phyloP scores from a whole-genome alignment of 2,329 filamentous ascomycete genomes.

The Fusarium duplospermum region DNA sequence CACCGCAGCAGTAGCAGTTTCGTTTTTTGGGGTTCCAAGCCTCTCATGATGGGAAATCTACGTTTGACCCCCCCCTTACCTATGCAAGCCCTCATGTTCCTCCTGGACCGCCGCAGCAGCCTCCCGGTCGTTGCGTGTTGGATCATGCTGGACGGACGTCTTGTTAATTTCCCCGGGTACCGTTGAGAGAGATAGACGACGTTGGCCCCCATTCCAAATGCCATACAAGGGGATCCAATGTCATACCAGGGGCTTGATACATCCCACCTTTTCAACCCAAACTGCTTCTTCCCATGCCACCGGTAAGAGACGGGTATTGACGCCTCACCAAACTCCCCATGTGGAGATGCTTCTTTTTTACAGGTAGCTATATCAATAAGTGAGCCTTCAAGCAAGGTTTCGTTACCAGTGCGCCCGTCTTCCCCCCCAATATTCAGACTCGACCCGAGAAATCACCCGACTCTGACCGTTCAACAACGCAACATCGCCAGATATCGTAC shows the following conservation, averaged over 20 bases:
- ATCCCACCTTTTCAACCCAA: not conserved
- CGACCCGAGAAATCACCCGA: conserved; percentile 12
- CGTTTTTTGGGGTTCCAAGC: conserved; percentile 10
- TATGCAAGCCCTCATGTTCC: not conserved
- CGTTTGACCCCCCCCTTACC: not conserved
- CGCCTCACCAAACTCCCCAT: conserved; percentile 3
- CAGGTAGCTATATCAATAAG: not conserved
- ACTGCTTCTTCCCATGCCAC: conserved; percentile 2
- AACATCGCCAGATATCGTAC: conserved; percentile 29
- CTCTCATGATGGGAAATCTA: not conserved
- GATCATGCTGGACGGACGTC: not conserved
- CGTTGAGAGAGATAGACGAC: not conserved
- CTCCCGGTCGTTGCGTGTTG: not conserved
- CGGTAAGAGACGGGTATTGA: conserved; percentile 25
- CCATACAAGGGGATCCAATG: conserved; percentile 1
- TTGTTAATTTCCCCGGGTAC: not conserved
- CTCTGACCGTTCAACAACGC: conserved; percentile 15
- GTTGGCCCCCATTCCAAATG: not conserved
- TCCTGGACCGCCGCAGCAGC: not conserved
- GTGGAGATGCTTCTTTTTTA: not conserved
- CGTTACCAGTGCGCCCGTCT: not conserved
- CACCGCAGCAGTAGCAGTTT: not conserved
- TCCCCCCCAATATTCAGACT: conserved; percentile 21
- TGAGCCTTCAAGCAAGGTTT: not conserved
- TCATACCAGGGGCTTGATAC: not conserved